A percentile compares a stretch with the other conserved stretches of the same genome.
Evolutionary conservation across 1,284 basidiomycete genomes (phyloP).

Genomic region (Ganoderma multipileum): DNA sequence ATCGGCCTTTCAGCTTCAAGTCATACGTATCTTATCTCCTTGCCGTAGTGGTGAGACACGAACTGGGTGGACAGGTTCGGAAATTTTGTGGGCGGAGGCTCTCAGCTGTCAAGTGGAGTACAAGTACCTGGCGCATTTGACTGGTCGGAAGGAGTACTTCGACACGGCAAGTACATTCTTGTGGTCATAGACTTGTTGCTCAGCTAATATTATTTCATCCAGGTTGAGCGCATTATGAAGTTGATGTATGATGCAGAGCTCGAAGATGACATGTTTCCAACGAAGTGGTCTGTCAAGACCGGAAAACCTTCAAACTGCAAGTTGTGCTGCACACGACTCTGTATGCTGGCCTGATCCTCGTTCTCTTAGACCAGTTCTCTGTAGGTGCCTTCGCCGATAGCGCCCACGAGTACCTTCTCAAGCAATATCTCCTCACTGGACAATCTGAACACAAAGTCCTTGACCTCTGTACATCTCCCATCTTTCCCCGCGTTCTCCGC

Average conservation of each 20-base stretch:
- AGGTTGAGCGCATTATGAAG: slow-evolving; percentile 62
- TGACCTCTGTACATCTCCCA: slow-evolving; percentile 61
- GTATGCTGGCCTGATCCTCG: neutral
- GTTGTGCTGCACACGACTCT: slow-evolving; percentile 15
- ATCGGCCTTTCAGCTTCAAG: neutral
- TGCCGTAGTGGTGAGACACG: slow-evolving; percentile 27
- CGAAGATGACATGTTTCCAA: slow-evolving; percentile 62
- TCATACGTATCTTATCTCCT: neutral
- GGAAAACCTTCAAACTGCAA: slow-evolving; percentile 50
- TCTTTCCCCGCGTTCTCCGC: neutral
- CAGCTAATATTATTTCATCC: neutral
- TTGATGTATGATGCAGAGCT: slow-evolving; percentile 53
- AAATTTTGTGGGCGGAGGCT: slow-evolving; percentile 50
- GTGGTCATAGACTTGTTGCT: neutral
- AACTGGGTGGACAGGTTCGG: slow-evolving; percentile 30
- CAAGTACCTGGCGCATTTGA: slow-evolving; percentile 69
- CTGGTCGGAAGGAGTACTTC: slow-evolving; percentile 59
- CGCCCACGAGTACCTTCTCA: slow-evolving; percentile 80
- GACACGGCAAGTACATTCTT: slow-evolving; percentile 43
- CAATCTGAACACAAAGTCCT: slow-evolving; percentile 63
- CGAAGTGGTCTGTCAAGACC: slow-evolving; percentile 53
- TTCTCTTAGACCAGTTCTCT: slow-evolving; percentile 45
- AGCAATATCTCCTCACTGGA: slow-evolving; percentile 71
- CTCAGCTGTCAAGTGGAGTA: slow-evolving; percentile 67
- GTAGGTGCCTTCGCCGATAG: slow-evolving; percentile 74